These are phyloP conservation scores for Triglochin maritima DNA, from an alignment of 106 monocot genomes.

Conservation along the genomic window DNA sequence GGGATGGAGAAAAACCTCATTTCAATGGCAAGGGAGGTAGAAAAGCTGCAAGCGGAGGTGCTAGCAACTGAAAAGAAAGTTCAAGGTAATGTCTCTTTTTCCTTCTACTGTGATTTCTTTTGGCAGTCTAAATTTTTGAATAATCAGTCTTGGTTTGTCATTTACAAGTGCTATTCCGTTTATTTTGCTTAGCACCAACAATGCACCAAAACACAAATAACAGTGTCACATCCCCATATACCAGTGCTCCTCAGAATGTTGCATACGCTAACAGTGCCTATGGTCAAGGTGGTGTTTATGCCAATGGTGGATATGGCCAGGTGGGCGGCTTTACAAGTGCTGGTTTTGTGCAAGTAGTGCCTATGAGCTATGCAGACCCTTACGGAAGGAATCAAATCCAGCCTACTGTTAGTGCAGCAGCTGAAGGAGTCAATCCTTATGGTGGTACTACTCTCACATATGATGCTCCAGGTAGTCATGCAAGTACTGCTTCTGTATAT, in stretches of 20 bases:
- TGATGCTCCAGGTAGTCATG: not conserved
- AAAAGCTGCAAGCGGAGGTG: slow-evolving; percentile 61
- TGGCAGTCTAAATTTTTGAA: too few relatives aligned
- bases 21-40: slow-evolving; percentile 50
- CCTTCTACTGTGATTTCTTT: not conserved
- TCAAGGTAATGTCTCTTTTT: slow-evolving; percentile 15
- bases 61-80: slow-evolving; percentile 38
- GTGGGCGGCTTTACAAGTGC: not conserved
- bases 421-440: slow-evolving; percentile 4
- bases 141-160: not conserved
- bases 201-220: slow-evolving; percentile 16
- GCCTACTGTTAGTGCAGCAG: not conserved
- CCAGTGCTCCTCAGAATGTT: slow-evolving; percentile 9
- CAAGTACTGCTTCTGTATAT: not conserved
- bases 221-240: slow-evolving; percentile 11
- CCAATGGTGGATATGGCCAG: slow-evolving; percentile 2
- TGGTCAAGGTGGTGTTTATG: slow-evolving; percentile 15
- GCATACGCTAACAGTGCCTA: slow-evolving; percentile 5
- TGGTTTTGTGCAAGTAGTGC: slow-evolving; percentile 8
- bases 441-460: not conserved
- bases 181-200: slow-evolving; percentile 11
- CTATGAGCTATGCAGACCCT: slow-evolving; percentile 8
- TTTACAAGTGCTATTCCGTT: not conserved
- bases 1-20: slow-evolving; percentile 65
- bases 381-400: slow-evolving; percentile 24